A percentile compares a stretch with the other conserved stretches of the same genome.
Conservation (phyloP, 305 asterid species). For the Fraxinus platypoda region DNA sequence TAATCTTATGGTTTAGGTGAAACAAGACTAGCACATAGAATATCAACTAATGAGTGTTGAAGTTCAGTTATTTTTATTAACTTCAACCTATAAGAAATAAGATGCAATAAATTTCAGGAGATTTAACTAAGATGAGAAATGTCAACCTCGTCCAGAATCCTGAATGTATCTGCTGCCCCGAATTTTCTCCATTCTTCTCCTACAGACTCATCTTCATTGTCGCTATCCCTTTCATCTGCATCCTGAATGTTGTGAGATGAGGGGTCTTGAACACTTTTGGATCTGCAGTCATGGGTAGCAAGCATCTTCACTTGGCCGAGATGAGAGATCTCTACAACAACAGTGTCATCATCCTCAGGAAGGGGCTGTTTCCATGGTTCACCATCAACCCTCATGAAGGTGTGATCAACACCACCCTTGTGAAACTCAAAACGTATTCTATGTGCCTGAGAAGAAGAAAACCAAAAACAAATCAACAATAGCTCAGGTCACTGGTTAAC, state of each 20-base stretch:
- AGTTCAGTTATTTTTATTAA: neutral
- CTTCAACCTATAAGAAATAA: neutral
- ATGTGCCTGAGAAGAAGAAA: constrained; percentile 45
- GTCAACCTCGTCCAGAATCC: constrained; percentile 78
- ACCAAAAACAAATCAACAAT: neutral
- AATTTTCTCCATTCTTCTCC: constrained; percentile 73
- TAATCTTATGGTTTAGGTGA: neutral
- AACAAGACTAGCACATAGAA: neutral
- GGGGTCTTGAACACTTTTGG: constrained; percentile 52
- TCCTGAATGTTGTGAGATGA: constrained; percentile 38
- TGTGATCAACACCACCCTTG: constrained; percentile 65
- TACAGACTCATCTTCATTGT: constrained; percentile 40
- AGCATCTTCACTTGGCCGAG: constrained; percentile 81
- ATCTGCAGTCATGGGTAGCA: constrained; percentile 51
- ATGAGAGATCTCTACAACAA: constrained; percentile 76
- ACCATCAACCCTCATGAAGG: constrained; percentile 94
- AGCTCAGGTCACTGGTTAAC: neutral
- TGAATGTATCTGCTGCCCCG: constrained; percentile 89
- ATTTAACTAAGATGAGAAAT: constrained; percentile 66
- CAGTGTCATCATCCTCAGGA: constrained; percentile 66
- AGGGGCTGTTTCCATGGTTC: constrained; percentile 97
- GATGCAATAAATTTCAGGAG: neutral
- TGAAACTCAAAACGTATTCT: constrained; percentile 75
- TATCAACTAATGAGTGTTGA: neutral
- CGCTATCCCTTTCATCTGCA: constrained; percentile 52